Evolutionary conservation across 169 alveolate genomes (phyloP).

Genomic region (Theileria parva): DNA sequence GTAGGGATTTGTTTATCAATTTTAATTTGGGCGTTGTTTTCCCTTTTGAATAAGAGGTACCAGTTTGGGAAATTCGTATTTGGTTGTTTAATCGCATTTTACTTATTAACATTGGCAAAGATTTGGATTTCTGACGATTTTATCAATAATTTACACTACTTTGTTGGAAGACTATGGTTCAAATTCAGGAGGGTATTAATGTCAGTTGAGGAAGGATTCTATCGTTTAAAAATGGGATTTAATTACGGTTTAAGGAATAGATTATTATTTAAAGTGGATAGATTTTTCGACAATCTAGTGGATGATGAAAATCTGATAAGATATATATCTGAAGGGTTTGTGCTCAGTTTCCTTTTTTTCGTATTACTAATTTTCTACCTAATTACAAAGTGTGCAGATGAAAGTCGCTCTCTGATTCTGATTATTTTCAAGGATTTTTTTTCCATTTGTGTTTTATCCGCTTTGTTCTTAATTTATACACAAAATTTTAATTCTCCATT

Average conservation of each 20-base stretch:
- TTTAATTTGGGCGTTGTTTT: background rate
- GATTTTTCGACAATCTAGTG: background rate
- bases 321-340: background rate
- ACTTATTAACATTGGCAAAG: background rate
- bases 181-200: background rate
- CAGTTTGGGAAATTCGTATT: background rate
- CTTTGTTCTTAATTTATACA: constrained; percentile 1
- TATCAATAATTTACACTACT: background rate
- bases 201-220: background rate
- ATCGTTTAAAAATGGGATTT: background rate
- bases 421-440: constrained; percentile 13
- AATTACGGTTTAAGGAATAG: background rate
- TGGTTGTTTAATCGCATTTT: background rate
- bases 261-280: background rate
- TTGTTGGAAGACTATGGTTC: background rate
- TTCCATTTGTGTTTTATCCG: background rate
- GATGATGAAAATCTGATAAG: background rate
- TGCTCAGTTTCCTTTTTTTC: background rate
- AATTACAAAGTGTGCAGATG: constrained; percentile 11
- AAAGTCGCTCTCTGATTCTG: constrained; percentile 9
- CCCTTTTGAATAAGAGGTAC: background rate
- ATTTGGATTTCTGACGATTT: background rate
- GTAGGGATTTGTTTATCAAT: background rate
- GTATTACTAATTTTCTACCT: constrained; percentile 7
- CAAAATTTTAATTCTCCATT: background rate